Conservation (phyloP, 352 stramenopile genomes). For the Pythium rishiriense region DNA sequence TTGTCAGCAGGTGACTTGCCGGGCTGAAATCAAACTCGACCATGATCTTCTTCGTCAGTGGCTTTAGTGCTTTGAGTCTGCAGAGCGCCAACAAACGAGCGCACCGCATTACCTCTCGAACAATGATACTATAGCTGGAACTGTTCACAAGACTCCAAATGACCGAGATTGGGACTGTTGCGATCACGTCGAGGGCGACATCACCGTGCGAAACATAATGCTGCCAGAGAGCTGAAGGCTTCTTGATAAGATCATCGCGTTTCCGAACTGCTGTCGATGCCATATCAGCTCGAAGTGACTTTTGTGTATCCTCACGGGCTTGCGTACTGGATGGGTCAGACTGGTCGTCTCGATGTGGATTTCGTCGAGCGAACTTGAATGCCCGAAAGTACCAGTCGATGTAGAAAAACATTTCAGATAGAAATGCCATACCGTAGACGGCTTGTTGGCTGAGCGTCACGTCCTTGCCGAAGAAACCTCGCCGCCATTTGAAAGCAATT, state of each 20-base stretch:
- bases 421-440: slow-evolving; percentile 33
- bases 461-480: slow-evolving; percentile 28
- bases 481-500: slow-evolving; percentile 24
- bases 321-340: background rate
- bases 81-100: slow-evolving; percentile 45
- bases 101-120: slow-evolving; percentile 36
- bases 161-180: slow-evolving; percentile 39
- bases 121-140: slow-evolving; percentile 31
- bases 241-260: slow-evolving; percentile 18
- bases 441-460: slow-evolving; percentile 30
- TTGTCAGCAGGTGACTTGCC: slow-evolving; percentile 40
- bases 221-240: slow-evolving; percentile 19
- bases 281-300: slow-evolving; percentile 12
- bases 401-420: slow-evolving; percentile 67
- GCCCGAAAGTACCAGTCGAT: slow-evolving; percentile 48
- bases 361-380: slow-evolving; percentile 39
- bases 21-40: slow-evolving; percentile 42
- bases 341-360: background rate
- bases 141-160: slow-evolving; percentile 61
- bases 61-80: slow-evolving; percentile 39
- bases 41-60: slow-evolving; percentile 43
- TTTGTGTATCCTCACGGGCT: background rate
- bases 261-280: background rate
- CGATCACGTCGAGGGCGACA: slow-evolving; percentile 33
- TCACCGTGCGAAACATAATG: slow-evolving; percentile 39